Evolutionary conservation across 2,329 filamentous ascomycete genomes (phyloP).

Genomic region (Aspergillus aculeatinus): DNA sequence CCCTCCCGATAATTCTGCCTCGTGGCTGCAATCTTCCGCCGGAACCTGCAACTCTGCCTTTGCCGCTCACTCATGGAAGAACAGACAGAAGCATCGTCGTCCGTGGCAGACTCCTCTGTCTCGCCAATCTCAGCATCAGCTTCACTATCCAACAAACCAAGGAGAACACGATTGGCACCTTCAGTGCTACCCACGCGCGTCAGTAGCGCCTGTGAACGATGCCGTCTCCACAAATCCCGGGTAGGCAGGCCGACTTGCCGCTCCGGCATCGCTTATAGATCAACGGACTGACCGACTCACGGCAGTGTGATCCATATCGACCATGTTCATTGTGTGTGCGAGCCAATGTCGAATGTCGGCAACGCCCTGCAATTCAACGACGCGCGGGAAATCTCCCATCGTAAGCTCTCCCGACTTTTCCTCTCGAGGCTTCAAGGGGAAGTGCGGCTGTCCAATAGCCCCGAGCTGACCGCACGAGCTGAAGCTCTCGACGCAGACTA

Average conservation of each 20-base stretch:
- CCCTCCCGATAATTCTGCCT: not conserved
- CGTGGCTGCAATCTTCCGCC: not conserved
- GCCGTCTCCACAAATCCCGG: conserved; percentile 32
- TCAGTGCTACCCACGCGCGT: conserved; percentile 24
- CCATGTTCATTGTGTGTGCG: conserved; percentile 37
- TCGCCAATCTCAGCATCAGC: not conserved
- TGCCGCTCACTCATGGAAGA: not conserved
- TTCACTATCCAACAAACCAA: not conserved
- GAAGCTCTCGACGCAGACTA: not conserved
- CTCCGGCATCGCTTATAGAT: not conserved
- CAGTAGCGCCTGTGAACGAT: conserved; percentile 32
- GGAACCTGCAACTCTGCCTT: not conserved
- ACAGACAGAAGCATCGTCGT: not conserved
- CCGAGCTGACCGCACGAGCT: not conserved
- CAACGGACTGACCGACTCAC: not conserved
- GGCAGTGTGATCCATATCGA: conserved; percentile 34
- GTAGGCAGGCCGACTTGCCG: conserved; percentile 13
- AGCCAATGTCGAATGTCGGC: conserved; percentile 26
- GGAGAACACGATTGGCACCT: not conserved
- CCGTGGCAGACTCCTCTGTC: not conserved
- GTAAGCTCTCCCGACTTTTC: conserved; percentile 8
- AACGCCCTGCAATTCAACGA: conserved; percentile 1
- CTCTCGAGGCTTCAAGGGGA: not conserved
- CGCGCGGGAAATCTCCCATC: conserved; percentile 11
- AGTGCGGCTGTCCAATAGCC: not conserved